These are phyloP conservation scores for Flaveria brownii DNA, from an alignment of 129 eudicot genomes.

Conservation along the genomic window DNA sequence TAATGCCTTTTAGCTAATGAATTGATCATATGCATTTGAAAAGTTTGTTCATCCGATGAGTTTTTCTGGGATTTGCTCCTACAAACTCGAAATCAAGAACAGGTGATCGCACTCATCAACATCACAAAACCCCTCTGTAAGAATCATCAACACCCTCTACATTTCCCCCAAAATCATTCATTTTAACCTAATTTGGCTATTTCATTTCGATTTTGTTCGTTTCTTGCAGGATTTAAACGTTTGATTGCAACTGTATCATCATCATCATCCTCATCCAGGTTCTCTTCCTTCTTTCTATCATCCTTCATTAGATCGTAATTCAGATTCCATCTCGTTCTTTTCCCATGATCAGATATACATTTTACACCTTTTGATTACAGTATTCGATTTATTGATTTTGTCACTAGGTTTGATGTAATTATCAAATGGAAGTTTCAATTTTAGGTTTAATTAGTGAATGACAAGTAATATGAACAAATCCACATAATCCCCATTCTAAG, in stretches of 20 bases:
- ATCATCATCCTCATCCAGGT: conserved; percentile 25
- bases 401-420: too few relatives aligned
- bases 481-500: not conserved
- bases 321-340: not conserved
- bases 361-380: not conserved
- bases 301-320: conserved; percentile 3
- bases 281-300: not conserved
- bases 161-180: not conserved
- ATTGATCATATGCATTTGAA: conserved; percentile 25
- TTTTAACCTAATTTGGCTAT: not conserved
- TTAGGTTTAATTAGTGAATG: too few relatives aligned
- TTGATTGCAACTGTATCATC: not conserved
- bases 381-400: too few relatives aligned
- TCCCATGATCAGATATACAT: not conserved
- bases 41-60: conserved; percentile 33
- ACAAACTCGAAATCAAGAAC: conserved; percentile 24
- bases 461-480: too few relatives aligned
- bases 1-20: not conserved
- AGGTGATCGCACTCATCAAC: conserved; percentile 24
- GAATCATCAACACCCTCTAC: conserved; percentile 21
- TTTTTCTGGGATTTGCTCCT: conserved; percentile 40
- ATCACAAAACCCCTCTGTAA: conserved; percentile 15
- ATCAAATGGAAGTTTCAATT: too few relatives aligned
- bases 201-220: conserved; percentile 20
- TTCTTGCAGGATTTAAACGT: conserved; percentile 24